phyloP scores from a whole-genome alignment of 2,329 filamentous ascomycete genomes.

The Paraphaeosphaeria minitans region DNA sequence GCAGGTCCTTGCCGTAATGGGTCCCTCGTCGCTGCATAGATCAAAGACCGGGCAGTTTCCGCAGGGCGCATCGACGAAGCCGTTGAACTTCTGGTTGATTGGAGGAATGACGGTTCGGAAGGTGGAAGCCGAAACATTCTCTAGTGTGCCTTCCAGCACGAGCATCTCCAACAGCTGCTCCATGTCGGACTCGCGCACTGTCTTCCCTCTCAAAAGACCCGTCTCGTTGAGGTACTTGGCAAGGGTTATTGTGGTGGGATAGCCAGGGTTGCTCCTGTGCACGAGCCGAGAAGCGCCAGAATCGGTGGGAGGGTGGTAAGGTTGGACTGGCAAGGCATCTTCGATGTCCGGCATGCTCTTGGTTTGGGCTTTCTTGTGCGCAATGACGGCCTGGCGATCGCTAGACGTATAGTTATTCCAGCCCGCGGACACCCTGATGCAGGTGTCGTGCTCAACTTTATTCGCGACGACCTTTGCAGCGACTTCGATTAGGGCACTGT shows the following conservation, averaged over 20 bases:
- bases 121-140: slow-evolving; percentile 60
- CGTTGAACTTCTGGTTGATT: slow-evolving; percentile 63
- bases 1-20: slow-evolving; percentile 87
- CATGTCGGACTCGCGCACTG: slow-evolving; percentile 71
- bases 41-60: slow-evolving; percentile 92
- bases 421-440: slow-evolving; percentile 60
- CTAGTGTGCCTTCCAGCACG: slow-evolving; percentile 83
- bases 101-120: slow-evolving; percentile 54
- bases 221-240: slow-evolving; percentile 73
- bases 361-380: slow-evolving; percentile 44
- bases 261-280: slow-evolving; percentile 71
- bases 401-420: slow-evolving; percentile 50
- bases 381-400: slow-evolving; percentile 41
- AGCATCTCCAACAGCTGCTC: slow-evolving; percentile 86
- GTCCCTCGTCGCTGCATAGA: slow-evolving; percentile 86
- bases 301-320: slow-evolving; percentile 31
- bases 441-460: slow-evolving; percentile 73
- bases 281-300: slow-evolving; percentile 39
- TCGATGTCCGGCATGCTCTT: slow-evolving; percentile 41
- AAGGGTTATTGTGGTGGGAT: slow-evolving; percentile 80
- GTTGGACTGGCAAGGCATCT: slow-evolving; percentile 32
- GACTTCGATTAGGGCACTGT: slow-evolving; percentile 83
- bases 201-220: slow-evolving; percentile 73
- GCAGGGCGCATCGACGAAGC: slow-evolving; percentile 87
- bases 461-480: slow-evolving; percentile 75